Evolutionary conservation across 2,329 filamentous ascomycete genomes (phyloP).

Genomic region (Xylariaceae sp.): DNA sequence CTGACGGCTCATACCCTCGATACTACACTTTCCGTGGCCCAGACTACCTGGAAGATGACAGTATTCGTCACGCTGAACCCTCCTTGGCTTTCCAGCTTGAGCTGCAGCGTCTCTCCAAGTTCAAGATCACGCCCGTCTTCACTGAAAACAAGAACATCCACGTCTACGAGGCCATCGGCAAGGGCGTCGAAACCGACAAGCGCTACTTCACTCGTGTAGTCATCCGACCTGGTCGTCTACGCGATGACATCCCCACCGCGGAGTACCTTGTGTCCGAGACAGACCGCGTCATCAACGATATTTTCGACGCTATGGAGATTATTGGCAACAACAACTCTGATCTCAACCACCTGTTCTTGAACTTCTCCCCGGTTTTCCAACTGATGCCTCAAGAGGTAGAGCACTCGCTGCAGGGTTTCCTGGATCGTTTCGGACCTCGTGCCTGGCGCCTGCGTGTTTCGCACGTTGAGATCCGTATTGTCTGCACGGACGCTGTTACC

Average conservation of each 20-base stretch:
- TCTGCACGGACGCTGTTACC: constrained; percentile 85
- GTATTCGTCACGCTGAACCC: constrained; percentile 94
- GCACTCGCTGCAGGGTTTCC: constrained; percentile 86
- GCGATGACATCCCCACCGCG: constrained; percentile 96
- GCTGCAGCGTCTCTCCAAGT: constrained; percentile 87
- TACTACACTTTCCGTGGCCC: constrained; percentile 99
- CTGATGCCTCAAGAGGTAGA: constrained; percentile 85
- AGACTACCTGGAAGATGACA: constrained; percentile 81
- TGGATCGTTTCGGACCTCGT: constrained; percentile 91
- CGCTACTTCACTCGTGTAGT: constrained; percentile 97
- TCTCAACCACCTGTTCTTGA: constrained; percentile 99
- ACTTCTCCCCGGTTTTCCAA: constrained; percentile 96
- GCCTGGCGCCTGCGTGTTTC: constrained; percentile 96
- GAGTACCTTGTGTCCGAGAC: constrained; percentile 98
- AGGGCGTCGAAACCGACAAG: constrained; percentile 92
- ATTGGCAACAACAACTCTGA: constrained; percentile 99
- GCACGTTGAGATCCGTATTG: constrained; percentile 95
- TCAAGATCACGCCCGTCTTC: constrained; percentile 97
- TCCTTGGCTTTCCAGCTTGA: constrained; percentile 98
- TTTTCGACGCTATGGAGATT: constrained; percentile 94
- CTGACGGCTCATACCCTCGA: constrained; percentile 87
- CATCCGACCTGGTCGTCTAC: constrained; percentile 86
- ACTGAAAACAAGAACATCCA: constrained; percentile 99
- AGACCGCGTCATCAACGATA: constrained; percentile 94
- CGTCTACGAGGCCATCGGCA: constrained; percentile 94